These are phyloP conservation scores for Melaleuca quinquenervia DNA, from an alignment of 345 rosid species.

Conservation along the genomic window DNA sequence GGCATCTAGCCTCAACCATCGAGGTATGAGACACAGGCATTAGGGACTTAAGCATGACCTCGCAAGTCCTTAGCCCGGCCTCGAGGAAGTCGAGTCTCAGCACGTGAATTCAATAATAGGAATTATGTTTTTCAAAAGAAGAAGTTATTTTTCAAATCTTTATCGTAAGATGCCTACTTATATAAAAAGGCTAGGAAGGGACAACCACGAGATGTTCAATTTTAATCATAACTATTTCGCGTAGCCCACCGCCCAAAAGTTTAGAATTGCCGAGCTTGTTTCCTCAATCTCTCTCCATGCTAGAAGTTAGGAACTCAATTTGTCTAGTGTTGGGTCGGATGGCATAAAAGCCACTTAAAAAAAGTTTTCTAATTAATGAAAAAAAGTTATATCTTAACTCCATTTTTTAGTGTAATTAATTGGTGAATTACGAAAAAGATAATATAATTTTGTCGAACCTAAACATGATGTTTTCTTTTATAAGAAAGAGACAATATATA, in stretches of 20 bases:
- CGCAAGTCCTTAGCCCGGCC: rapidly evolving
- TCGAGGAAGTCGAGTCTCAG: too few species aligned
- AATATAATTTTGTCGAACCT: neutral
- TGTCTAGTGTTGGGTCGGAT: neutral
- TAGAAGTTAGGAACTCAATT: neutral
- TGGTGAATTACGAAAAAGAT: neutral
- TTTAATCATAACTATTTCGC: neutral
- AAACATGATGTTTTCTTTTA: neutral
- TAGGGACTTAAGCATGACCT: neutral
- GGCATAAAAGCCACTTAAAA: neutral
- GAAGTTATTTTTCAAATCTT: neutral
- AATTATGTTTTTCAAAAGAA: neutral
- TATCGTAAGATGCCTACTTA: neutral
- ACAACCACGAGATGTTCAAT: too few species aligned
- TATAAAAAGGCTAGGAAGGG: neutral
- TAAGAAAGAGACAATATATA: neutral
- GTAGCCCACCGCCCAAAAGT: rapidly evolving
- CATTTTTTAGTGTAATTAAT: too few species aligned
- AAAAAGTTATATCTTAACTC: neutral
- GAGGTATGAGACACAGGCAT: neutral
- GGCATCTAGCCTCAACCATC: neutral
- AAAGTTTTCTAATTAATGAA: neutral
- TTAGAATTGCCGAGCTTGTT: neutral
- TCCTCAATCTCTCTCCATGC: neutral
- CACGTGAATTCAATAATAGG: rapidly evolving